Evolutionary conservation across 768 basidiomycete species (phyloP), one percentile per base, ranked within the genome.

Genomic region (Suillus ampliporus): DNA sequence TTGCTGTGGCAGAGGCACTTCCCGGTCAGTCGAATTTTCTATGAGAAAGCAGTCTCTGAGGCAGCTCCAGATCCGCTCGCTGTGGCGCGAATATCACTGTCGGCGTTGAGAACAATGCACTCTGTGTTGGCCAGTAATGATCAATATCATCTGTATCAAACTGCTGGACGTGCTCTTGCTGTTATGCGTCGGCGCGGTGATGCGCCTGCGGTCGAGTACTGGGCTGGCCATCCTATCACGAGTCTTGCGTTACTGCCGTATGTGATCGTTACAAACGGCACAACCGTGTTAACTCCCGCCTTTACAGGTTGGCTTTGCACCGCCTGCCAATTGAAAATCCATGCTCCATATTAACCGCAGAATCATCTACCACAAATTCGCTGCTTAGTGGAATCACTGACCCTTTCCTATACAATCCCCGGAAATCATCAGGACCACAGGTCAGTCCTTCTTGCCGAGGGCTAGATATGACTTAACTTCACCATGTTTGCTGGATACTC

Each of bases 401-500:
- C 72, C 90, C 92, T 1, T 98, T 98, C 77, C 78, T 99, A 61
- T 97, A 97, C 73, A 95, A 98, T 73, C 97, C 97, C 2, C 82
- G 96, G 61, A 88, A 84, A 70, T 76, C 83, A 8, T 74, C 79
- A 46, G 77, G 81, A 35, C 80, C 81, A 17, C 88, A 88, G 81
- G 91, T 92, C 47, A 69, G 80, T 56, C 28, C 35, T 43, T 44
- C 48, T n/a, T 21, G 57, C 14, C 9, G 54, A 52, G 23, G 21
- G 53, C 65, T 31, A 58, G 4, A 54, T 60, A 4, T n/a, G 11
- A 19, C 28, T 38, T n/a, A 6, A 19, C 28, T 38, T 37, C 31
- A 56, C 11, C 23, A 13, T 15, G 63, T 60, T 62, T 43, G 26
- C 19, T 52, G 23, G 28, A 41, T 26, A 40, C 28, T 54, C 17